Evolutionary conservation across 768 basidiomycete species (phyloP).

Genomic region (Psilocybe azurescens): DNA sequence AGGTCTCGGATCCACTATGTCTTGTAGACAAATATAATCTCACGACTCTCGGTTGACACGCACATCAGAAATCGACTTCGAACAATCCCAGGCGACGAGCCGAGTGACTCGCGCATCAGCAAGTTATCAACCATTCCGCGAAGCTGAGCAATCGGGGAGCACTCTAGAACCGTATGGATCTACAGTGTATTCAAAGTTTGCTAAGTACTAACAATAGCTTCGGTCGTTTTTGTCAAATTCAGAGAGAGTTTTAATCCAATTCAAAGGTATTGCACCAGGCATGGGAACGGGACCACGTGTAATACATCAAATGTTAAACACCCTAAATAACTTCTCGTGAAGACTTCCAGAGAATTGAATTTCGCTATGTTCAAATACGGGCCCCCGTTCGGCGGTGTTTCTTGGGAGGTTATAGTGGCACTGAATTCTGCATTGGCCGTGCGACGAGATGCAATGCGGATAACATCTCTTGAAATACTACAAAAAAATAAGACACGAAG

Average conservation of each 20-base stretch:
- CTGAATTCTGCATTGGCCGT: too few relatives aligned
- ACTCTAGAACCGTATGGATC: background rate
- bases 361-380: too few relatives aligned
- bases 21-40: background rate
- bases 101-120: background rate
- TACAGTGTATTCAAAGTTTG: background rate
- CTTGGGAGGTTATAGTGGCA: too few relatives aligned
- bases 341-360: background rate
- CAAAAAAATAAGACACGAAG: too few relatives aligned
- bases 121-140: constrained; percentile 1
- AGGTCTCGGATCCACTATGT: background rate
- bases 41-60: background rate
- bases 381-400: too few relatives aligned
- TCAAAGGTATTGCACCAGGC: background rate
- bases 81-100: background rate
- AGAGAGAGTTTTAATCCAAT: background rate
- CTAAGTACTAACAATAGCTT: background rate
- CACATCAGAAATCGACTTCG: background rate
- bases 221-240: background rate
- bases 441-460: too few relatives aligned
- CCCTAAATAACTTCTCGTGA: background rate
- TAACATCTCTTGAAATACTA: too few relatives aligned
- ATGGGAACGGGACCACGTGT: background rate
- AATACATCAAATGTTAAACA: background rate
- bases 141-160: constrained; percentile 1